Evolutionary conservation across 176 grass and related monocot genomes (phyloP).

Genomic region (Tillandsia leiboldiana): DNA sequence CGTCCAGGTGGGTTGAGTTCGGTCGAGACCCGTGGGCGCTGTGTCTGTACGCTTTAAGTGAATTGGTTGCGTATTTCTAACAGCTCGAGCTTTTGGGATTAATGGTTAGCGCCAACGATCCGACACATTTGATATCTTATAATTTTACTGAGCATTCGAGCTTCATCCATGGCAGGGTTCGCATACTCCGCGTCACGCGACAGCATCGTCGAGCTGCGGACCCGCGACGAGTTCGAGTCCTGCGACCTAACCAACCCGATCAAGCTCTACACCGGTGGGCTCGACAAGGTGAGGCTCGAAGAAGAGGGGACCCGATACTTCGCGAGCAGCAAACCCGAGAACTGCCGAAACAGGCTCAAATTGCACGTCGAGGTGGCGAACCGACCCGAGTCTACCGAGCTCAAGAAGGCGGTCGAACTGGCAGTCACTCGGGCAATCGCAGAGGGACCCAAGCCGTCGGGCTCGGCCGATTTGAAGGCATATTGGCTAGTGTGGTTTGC

Average conservation of each 20-base stretch:
- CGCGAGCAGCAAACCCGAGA: background rate
- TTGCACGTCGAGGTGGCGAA: constrained; percentile 11
- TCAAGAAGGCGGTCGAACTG: background rate
- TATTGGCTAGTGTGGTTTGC: background rate
- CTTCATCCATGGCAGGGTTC: constrained; percentile 8
- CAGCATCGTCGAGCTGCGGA: constrained; percentile 7
- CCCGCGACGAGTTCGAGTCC: constrained; percentile 14
- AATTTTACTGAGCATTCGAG: background rate
- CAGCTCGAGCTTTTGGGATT: too few species aligned
- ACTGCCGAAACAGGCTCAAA: constrained; percentile 11
- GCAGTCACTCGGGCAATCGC: background rate
- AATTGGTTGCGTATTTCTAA: too few species aligned
- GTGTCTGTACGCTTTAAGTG: too few species aligned
- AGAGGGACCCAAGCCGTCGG: background rate
- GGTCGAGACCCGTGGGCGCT: too few species aligned
- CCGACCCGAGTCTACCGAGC: background rate
- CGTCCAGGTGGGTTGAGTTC: too few species aligned
- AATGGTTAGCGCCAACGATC: too few species aligned
- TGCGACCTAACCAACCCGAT: constrained; percentile 15
- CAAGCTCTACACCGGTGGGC: background rate
- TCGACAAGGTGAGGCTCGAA: constrained; percentile 14
- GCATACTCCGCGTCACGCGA: constrained; percentile 1
- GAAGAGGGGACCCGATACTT: constrained; percentile 9
- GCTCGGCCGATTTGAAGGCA: background rate
- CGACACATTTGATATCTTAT: background rate